Conservation (phyloP, 768 basidiomycete genomes). For the Chalciporus chontae region DNA sequence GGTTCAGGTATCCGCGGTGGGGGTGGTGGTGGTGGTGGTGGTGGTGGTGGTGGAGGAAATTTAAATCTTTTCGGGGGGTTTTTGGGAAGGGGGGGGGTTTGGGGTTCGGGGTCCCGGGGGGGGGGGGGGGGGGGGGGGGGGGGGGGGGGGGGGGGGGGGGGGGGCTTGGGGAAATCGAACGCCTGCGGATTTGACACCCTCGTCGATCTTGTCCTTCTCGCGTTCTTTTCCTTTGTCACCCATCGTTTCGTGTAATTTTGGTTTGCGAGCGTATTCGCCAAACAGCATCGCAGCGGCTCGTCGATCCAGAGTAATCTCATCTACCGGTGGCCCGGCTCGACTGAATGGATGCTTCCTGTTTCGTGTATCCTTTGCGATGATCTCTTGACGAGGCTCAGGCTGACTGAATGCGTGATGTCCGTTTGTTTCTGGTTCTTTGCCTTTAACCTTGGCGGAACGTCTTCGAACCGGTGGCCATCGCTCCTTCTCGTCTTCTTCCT, state of each 20-base stretch:
- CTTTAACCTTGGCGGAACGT: not conserved
- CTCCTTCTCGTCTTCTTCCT: not conserved
- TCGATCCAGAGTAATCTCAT: not conserved
- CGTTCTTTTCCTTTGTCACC: not conserved
- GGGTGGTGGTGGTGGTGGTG: too few species aligned
- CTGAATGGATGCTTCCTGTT: conserved; percentile 9
- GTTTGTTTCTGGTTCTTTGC: not conserved
- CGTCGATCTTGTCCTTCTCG: not conserved
- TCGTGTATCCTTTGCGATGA: not conserved
- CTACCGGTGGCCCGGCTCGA: not conserved
- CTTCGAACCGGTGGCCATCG: conserved; percentile 18
- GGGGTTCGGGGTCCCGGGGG: too few species aligned
- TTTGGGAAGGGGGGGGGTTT: too few species aligned
- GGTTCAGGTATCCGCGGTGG: not conserved
- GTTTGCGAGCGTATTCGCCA: not conserved
- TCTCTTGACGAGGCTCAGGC: not conserved
- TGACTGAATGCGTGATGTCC: conserved; percentile 20
- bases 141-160: not conserved
- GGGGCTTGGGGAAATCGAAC: not conserved
- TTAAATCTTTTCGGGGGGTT: too few species aligned
- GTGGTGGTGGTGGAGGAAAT: too few species aligned
- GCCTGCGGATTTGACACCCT: not conserved
- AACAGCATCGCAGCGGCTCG: not conserved
- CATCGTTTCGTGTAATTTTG: not conserved
- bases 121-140: too few species aligned